A percentile compares a stretch with the other conserved stretches of the same genome.
These are phyloP conservation scores for Cyanodermella asteris DNA, from an alignment of 2,329 filamentous ascomycete species.

Conservation along the genomic window DNA sequence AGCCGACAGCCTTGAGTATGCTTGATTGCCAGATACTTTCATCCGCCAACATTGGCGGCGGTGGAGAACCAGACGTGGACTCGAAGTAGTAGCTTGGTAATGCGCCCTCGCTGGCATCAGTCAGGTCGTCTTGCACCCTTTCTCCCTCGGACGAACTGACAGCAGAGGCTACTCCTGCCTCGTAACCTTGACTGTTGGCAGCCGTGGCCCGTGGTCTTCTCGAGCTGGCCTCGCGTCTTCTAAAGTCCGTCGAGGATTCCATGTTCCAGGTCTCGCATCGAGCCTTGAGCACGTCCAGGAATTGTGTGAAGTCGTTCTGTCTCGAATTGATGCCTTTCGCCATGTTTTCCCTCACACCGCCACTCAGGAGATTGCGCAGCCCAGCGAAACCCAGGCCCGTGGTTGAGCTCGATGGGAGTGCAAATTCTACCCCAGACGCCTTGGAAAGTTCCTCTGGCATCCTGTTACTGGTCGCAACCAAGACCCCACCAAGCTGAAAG, in stretches of 20 bases:
- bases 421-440: constrained; percentile 48
- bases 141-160: too few species aligned
- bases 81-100: too few species aligned
- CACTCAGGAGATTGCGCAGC: constrained; percentile 5
- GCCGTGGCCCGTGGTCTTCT: constrained; percentile 7
- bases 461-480: constrained; percentile 61
- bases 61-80: too few species aligned
- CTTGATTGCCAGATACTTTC: too few species aligned
- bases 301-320: constrained; percentile 54
- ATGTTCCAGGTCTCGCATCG: constrained; percentile 72
- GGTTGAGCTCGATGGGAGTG: constrained; percentile 23
- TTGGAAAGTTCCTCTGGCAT: constrained; percentile 66
- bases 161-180: constrained; percentile 14
- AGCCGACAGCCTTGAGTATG: too few species aligned
- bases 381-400: constrained; percentile 20
- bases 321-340: too few species aligned
- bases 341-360: constrained; percentile 22
- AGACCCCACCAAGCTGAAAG: constrained; percentile 61
- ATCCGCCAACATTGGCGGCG: too few species aligned
- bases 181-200: constrained; percentile 10
- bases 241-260: constrained; percentile 52
- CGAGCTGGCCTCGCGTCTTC: constrained; percentile 35
- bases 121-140: too few species aligned
- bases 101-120: too few species aligned
- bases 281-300: constrained; percentile 54